Percentiles rank a stretch among this genome's conserved stretches.
These are phyloP conservation scores for Biscogniauxia marginata DNA, from an alignment of 2,329 filamentous ascomycete genomes.

Conservation along the genomic window DNA sequence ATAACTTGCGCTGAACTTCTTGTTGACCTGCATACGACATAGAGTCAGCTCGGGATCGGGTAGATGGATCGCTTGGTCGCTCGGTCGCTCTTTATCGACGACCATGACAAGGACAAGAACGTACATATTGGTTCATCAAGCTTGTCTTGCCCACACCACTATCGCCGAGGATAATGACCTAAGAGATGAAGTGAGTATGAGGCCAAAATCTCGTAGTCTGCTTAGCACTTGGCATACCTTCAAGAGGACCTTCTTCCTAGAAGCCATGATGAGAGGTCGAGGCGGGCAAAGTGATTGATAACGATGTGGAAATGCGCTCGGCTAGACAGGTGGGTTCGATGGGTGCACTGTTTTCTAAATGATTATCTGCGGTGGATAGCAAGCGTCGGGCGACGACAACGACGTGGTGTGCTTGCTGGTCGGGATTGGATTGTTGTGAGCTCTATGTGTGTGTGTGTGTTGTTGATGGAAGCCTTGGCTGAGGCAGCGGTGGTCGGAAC, in stretches of 20 bases:
- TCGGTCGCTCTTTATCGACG: background rate
- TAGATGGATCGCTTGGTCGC: slow-evolving; percentile 4
- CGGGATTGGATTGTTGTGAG: background rate
- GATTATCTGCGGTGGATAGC: background rate
- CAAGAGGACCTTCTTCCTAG: slow-evolving; percentile 85
- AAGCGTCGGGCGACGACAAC: background rate
- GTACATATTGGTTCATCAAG: slow-evolving; percentile 99
- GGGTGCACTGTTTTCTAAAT: background rate
- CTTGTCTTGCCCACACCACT: slow-evolving; percentile 99
- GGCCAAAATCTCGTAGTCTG: slow-evolving; percentile 4
- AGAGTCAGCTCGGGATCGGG: slow-evolving; percentile 10
- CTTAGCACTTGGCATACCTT: slow-evolving; percentile 57
- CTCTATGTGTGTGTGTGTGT: slow-evolving; percentile 1
- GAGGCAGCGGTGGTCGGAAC: slow-evolving; percentile 4
- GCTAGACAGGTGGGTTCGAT: background rate
- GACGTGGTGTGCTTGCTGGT: background rate
- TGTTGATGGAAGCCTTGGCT: slow-evolving; percentile 2
- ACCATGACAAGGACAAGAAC: slow-evolving; percentile 32
- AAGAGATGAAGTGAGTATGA: slow-evolving; percentile 6
- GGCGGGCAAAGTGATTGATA: background rate
- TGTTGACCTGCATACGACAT: slow-evolving; percentile 79
- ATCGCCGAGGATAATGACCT: slow-evolving; percentile 99
- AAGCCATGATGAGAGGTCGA: slow-evolving; percentile 58
- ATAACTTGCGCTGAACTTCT: slow-evolving; percentile 99
- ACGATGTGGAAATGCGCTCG: background rate